These are phyloP conservation scores for Corniculantispora saksenae DNA, from an alignment of 2,329 filamentous ascomycete genomes.

Conservation along the genomic window DNA sequence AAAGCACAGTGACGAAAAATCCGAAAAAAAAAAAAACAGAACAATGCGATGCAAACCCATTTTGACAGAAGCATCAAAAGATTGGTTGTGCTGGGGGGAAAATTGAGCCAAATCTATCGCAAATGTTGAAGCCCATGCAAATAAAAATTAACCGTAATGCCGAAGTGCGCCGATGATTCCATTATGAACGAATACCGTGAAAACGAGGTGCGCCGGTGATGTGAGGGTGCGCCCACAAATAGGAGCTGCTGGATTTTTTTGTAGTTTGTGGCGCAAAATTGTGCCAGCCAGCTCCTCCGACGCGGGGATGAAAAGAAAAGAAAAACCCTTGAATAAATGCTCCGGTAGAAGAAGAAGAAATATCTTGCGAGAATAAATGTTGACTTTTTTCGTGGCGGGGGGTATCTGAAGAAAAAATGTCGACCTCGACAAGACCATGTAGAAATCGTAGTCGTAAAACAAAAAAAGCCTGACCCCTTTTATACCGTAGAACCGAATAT, in stretches of 20 bases:
- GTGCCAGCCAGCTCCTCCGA: background rate
- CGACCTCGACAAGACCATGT: constrained; percentile 34
- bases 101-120: constrained; percentile 20
- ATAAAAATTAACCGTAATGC: constrained; percentile 22
- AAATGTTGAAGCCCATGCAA: constrained; percentile 24
- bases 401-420: constrained; percentile 38
- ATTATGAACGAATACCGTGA: constrained; percentile 37
- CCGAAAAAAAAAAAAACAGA: background rate
- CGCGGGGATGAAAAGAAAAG: constrained; percentile 4
- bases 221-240: background rate
- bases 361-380: constrained; percentile 18
- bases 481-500: constrained; percentile 27
- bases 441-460: constrained; percentile 37
- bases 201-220: constrained; percentile 7
- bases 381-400: constrained; percentile 39
- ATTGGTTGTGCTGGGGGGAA: background rate
- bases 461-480: constrained; percentile 26
- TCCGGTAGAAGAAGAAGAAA: constrained; percentile 25
- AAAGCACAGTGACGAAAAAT: background rate
- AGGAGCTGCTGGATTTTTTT: background rate
- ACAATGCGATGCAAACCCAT: constrained; percentile 7
- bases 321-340: constrained; percentile 20
- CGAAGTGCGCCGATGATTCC: constrained; percentile 33
- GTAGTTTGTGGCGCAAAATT: background rate
- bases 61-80: background rate